phyloP scores from a whole-genome alignment of 148 eudicot genomes.

The Arbutus unedo region DNA sequence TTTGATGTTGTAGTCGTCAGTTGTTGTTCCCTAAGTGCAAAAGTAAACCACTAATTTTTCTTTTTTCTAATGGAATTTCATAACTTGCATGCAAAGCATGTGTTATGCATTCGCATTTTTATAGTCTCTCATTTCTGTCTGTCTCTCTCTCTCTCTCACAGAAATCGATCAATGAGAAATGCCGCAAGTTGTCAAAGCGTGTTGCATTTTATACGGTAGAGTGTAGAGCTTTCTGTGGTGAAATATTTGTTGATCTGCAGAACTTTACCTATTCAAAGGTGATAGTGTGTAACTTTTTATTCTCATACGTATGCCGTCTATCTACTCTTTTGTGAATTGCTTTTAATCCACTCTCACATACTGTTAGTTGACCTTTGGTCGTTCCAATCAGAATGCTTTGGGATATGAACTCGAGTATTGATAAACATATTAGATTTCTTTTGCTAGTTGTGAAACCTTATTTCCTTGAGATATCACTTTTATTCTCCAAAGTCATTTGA shows the following conservation, averaged over 20 bases:
- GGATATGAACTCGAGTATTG: not conserved
- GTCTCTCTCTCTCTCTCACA: conserved; percentile 18
- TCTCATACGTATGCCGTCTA: not conserved
- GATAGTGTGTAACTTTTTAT: not conserved
- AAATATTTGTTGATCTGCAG: conserved; percentile 90
- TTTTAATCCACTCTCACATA: not conserved
- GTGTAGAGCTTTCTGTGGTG: conserved; percentile 92
- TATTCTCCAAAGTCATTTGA: not conserved
- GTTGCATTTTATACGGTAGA: conserved; percentile 85
- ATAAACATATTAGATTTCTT: not conserved
- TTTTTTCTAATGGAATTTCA: not conserved
- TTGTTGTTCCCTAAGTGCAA: conserved; percentile 60
- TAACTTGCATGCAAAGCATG: not conserved
- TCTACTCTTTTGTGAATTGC: not conserved
- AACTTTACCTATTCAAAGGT: conserved; percentile 70
- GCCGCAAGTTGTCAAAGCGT: conserved; percentile 74
- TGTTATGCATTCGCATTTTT: not conserved
- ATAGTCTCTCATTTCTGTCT: not conserved
- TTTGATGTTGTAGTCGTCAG: conserved; percentile 83
- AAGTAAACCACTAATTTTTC: conserved; percentile 34
- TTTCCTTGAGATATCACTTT: not conserved
- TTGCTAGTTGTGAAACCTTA: not conserved
- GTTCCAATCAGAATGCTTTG: not conserved
- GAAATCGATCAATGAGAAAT: conserved; percentile 76
- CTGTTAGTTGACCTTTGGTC: not conserved